Base-by-base conservation (phyloP, 2,329 filamentous ascomycete genomes). In the Hymenoscyphus occultus region DNA sequence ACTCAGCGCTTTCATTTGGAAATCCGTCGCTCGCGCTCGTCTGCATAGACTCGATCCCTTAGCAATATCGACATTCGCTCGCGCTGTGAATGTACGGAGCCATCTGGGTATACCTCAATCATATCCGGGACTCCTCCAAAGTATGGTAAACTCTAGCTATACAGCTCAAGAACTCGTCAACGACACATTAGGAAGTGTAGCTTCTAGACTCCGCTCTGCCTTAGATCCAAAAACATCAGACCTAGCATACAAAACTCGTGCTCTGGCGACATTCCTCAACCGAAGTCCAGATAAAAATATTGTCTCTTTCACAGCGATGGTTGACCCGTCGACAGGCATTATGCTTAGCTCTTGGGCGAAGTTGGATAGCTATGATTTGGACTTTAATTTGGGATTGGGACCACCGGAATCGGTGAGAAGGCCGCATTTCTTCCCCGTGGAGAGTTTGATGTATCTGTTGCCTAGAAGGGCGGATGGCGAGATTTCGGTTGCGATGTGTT, bases 271-370 rank as follows among this genome's bases (percentile, higher is more conserved):
- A 1, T 73, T 76, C 39, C 67, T 83, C 2, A 48, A 73, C 0
- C 69, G 71, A 6, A 65, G 72, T 2, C 63, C 73, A 0, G 79
- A 81, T 62, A 80, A 79, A 64, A 73, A 65, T 0, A 65, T 54
- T 0, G 68, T 79, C n/a, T 74, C 74, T 0, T 67, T 80, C 3
- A 76, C 74, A 1, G 77, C 76, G 0, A 72, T 69, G 3, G 62
- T 81, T 2, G 76, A 81, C 39, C 67, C 76, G 0, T 71, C 77
- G 0, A 72, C 71, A 0, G 82, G 85, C 48, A 73, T 86, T 2
- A 80, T 82, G 76, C 66, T 86, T 5, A 85, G 81, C 64, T 86
- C 83, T 0, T 87, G 83, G 84, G 78, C 79, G 0, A 81, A 82
- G 61, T 71, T 82, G 2, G 73, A 78, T 40, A 51, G 39, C 40